phyloP scores from a whole-genome alignment of 2,329 filamentous ascomycete species.

The Talaromyces sp. region DNA sequence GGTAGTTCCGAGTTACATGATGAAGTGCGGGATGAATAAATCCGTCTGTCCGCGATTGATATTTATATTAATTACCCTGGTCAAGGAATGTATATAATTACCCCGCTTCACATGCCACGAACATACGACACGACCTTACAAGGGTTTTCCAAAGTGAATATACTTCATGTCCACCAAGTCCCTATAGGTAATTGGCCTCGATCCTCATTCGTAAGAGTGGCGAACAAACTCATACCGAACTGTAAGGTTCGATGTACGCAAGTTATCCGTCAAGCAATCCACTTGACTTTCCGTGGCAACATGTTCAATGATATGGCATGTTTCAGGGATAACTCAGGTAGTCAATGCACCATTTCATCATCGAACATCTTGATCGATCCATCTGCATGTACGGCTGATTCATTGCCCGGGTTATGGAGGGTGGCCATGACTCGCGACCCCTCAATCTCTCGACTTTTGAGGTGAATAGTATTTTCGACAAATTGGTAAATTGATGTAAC shows the following conservation, averaged over 20 bases:
- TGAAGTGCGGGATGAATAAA: background rate
- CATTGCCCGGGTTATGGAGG: background rate
- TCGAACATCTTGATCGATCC: background rate
- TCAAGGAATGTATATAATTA: background rate
- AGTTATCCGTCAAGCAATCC: background rate
- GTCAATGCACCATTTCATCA: background rate
- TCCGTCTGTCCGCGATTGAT: background rate
- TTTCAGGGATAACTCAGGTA: background rate
- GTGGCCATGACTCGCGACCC: background rate
- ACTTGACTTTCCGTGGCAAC: background rate
- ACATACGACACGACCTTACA: background rate
- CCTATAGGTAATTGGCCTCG: conserved; percentile 31
- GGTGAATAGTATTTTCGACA: no score
- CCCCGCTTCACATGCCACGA: conserved; percentile 4
- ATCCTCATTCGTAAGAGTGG: background rate
- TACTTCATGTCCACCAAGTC: conserved; percentile 24
- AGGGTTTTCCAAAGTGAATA: background rate
- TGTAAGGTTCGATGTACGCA: background rate
- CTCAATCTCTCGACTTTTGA: no score
- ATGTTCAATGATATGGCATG: background rate
- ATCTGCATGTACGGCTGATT: background rate
- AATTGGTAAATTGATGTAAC: background rate
- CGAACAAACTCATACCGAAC: background rate
- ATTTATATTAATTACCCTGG: background rate
- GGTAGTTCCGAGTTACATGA: background rate